phyloP scores from a whole-genome alignment of 306 rosid species.

The Malus orientalis region DNA sequence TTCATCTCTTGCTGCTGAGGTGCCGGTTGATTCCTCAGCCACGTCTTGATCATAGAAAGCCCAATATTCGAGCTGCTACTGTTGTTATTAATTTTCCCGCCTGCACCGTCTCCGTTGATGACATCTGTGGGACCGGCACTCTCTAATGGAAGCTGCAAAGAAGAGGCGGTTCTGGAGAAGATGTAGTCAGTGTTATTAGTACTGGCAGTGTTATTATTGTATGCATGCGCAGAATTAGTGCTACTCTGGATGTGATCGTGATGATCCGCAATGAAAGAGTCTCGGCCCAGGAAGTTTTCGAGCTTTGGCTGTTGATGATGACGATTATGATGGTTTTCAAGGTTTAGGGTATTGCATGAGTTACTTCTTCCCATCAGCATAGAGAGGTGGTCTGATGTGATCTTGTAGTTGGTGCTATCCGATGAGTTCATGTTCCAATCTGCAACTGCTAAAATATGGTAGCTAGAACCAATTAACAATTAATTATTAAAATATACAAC shows the following conservation, averaged over 20 bases:
- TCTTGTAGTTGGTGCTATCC: constrained; percentile 26
- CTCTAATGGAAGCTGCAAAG: background rate
- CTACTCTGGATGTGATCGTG: background rate
- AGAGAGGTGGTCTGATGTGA: constrained; percentile 29
- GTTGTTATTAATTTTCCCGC: background rate
- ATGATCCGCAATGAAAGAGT: constrained; percentile 45
- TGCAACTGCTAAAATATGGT: constrained; percentile 10
- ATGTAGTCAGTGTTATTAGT: background rate
- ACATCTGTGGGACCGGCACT: background rate
- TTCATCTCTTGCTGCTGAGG: background rate
- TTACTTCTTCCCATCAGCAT: constrained; percentile 25
- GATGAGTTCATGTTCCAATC: constrained; percentile 62
- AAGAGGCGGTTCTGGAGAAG: background rate
- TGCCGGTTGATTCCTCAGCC: constrained; percentile 68
- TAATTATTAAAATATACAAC: background rate
- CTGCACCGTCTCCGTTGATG: background rate
- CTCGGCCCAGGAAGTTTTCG: constrained; percentile 79
- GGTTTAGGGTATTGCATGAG: constrained; percentile 39
- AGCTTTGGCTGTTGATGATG: constrained; percentile 58
- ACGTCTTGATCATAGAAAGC: constrained; percentile 79
- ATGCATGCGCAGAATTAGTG: constrained; percentile 13
- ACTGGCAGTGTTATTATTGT: constrained; percentile 9
- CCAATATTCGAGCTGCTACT: constrained; percentile 43
- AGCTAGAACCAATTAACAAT: background rate
- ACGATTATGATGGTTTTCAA: constrained; percentile 30